Conservation (phyloP, 495 filamentous ascomycete genomes). For the Aspergillus saccharolyticus region DNA sequence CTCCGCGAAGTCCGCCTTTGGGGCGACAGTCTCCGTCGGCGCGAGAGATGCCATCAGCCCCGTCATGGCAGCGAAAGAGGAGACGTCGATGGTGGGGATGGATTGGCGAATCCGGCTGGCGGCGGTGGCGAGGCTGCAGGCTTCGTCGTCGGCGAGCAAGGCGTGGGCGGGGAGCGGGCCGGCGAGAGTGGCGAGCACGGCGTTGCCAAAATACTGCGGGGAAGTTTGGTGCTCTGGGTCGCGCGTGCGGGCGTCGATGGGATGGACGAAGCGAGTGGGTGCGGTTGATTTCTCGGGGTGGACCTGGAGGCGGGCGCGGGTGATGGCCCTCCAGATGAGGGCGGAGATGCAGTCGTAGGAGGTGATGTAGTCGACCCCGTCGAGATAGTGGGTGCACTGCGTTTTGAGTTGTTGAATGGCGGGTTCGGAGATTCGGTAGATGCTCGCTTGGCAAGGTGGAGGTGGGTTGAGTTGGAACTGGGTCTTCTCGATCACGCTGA, state of each 20-base stretch:
- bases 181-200: conserved; percentile 14
- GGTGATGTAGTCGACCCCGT: conserved; percentile 20
- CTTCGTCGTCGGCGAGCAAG: conserved; percentile 7
- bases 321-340: conserved; percentile 21
- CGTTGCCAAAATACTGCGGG: conserved; percentile 24
- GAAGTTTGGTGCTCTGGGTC: conserved; percentile 18
- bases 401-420: conserved; percentile 16
- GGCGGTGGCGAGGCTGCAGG: conserved; percentile 13
- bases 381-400: conserved; percentile 9
- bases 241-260: conserved; percentile 22
- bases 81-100: conserved; percentile 7
- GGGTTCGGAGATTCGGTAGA: conserved; percentile 18
- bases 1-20: conserved; percentile 16
- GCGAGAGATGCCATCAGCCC: conserved; percentile 15
- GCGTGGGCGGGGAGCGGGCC: conserved; percentile 12
- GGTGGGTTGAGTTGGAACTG: conserved; percentile 12
- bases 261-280: conserved; percentile 16
- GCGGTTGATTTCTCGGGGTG: conserved; percentile 15
- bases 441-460: conserved; percentile 6
- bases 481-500: conserved; percentile 18
- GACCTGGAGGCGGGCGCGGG: conserved; percentile 14
- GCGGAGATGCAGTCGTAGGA: conserved; percentile 27
- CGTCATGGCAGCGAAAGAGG: conserved; percentile 14
- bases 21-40: conserved; percentile 15
- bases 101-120: conserved; percentile 21